Percentiles rank a stretch among this genome's conserved stretches.
Evolutionary conservation across 2,329 filamentous ascomycete genomes (phyloP).

Genomic region (Xylariaceae sp.): DNA sequence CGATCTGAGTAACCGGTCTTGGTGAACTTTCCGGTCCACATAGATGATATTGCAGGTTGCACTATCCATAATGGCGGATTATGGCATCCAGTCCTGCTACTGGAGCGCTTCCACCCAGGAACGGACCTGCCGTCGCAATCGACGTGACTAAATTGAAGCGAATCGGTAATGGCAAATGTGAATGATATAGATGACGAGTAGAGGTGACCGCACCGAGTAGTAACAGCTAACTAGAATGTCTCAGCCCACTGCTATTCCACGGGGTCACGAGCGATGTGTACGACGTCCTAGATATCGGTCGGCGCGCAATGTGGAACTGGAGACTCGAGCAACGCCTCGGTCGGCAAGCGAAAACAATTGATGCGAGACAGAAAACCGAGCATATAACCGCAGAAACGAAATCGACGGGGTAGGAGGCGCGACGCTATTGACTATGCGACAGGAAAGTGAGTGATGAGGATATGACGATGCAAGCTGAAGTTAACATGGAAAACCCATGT

Average conservation of each 20-base stretch:
- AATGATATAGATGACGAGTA: constrained; percentile 7
- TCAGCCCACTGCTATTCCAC: constrained; percentile 27
- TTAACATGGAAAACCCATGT: constrained; percentile 34
- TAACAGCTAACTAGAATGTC: constrained; percentile 28
- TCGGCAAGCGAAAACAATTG: constrained; percentile 35
- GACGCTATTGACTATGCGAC: constrained; percentile 32
- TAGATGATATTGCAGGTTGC: constrained; percentile 65
- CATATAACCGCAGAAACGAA: constrained; percentile 31
- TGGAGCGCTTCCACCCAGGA: constrained; percentile 60
- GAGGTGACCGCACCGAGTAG: constrained; percentile 26
- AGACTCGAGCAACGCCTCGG: constrained; percentile 32
- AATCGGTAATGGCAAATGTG: background rate
- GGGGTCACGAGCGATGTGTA: constrained; percentile 26
- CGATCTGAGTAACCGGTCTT: constrained; percentile 50
- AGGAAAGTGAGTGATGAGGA: constrained; percentile 29
- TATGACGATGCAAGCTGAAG: constrained; percentile 30
- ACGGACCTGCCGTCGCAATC: constrained; percentile 31
- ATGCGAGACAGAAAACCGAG: constrained; percentile 29
- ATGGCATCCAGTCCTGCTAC: constrained; percentile 66
- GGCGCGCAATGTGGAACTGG: constrained; percentile 32
- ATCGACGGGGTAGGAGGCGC: constrained; percentile 25
- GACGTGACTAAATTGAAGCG: background rate
- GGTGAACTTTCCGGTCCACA: constrained; percentile 59
- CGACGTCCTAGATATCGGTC: constrained; percentile 32
- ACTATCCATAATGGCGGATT: constrained; percentile 62